These are phyloP conservation scores for Paraphoma sp. DNA, from an alignment of 2,329 filamentous ascomycete species.

Conservation along the genomic window DNA sequence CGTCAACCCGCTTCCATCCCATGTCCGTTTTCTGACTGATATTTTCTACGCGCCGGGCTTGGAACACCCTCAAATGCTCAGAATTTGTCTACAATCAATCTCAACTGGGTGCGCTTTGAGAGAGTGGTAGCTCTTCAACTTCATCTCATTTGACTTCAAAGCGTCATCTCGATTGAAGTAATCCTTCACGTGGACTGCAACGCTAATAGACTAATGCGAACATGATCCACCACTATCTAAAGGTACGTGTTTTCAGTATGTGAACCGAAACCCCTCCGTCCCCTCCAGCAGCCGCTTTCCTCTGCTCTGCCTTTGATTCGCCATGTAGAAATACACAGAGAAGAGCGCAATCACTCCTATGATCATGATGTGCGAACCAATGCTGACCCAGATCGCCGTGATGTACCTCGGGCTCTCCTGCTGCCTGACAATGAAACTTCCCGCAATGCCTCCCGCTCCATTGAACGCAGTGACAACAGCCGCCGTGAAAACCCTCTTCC, in stretches of 20 bases:
- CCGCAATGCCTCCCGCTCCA: conserved; percentile 69
- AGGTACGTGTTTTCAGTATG: conserved; percentile 39
- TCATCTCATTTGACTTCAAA: not conserved
- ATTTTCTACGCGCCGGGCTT: too few species aligned
- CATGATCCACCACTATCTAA: too few species aligned
- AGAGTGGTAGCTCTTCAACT: not conserved
- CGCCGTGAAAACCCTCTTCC: conserved; percentile 69
- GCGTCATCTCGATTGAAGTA: not conserved
- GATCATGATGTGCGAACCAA: conserved; percentile 65
- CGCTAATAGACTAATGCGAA: too few species aligned
- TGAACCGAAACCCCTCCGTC: conserved; percentile 54
- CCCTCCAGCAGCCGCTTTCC: conserved; percentile 61
- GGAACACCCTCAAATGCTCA: too few species aligned
- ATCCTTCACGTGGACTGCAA: not conserved
- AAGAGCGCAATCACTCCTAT: conserved; percentile 61
- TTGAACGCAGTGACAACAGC: conserved; percentile 67
- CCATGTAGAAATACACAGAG: conserved; percentile 60
- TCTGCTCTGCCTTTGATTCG: conserved; percentile 57
- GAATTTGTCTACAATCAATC: too few species aligned
- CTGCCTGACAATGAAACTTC: conserved; percentile 69
- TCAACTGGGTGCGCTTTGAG: too few species aligned
- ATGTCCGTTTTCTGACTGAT: not conserved
- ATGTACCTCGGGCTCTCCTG: conserved; percentile 67
- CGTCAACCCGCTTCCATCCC: conserved; percentile 25
- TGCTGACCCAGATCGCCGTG: conserved; percentile 72